Evolutionary conservation across 371 early-diverging fungal species (phyloP).

Genomic region (Catenaria anguillulae): DNA sequence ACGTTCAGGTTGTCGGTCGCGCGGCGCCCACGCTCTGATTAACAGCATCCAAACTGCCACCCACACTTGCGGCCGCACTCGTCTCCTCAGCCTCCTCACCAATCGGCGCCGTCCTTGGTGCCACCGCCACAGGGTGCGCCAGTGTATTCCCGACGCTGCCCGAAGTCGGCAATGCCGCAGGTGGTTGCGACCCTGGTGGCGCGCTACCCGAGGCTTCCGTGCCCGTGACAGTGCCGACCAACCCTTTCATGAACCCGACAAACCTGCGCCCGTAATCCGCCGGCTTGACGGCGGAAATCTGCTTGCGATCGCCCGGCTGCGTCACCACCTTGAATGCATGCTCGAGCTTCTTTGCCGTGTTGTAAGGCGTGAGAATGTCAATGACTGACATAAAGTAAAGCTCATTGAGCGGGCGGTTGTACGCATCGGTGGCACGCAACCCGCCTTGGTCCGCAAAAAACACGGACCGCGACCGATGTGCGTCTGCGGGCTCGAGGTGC

Average conservation of each 20-base stretch:
- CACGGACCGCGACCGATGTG: conserved; percentile 40
- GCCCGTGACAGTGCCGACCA: not conserved
- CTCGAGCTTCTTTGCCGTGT: conserved; percentile 64
- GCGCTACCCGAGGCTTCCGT: too few species aligned
- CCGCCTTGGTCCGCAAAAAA: conserved; percentile 89
- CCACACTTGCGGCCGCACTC: too few species aligned
- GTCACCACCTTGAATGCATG: conserved; percentile 66
- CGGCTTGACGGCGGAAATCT: conserved; percentile 80
- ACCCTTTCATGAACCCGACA: conserved; percentile 54
- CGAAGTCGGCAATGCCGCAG: not conserved
- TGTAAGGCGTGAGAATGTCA: conserved; percentile 89
- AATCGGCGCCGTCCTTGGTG: not conserved
- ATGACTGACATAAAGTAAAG: conserved; percentile 89
- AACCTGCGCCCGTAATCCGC: conserved; percentile 67
- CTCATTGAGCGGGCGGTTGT: conserved; percentile 40
- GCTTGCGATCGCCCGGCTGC: conserved; percentile 27
- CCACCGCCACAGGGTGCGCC: not conserved
- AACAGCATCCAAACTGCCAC: too few species aligned
- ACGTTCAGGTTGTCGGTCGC: too few species aligned
- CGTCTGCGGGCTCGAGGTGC: conserved; percentile 19
- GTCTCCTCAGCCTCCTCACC: not conserved
- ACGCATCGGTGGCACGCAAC: conserved; percentile 54
- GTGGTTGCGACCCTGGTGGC: not conserved
- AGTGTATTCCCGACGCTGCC: not conserved
- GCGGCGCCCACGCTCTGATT: too few species aligned